Evolutionary conservation across 306 rosid genomes (phyloP).

Genomic region (Begonia fuchsioides): DNA sequence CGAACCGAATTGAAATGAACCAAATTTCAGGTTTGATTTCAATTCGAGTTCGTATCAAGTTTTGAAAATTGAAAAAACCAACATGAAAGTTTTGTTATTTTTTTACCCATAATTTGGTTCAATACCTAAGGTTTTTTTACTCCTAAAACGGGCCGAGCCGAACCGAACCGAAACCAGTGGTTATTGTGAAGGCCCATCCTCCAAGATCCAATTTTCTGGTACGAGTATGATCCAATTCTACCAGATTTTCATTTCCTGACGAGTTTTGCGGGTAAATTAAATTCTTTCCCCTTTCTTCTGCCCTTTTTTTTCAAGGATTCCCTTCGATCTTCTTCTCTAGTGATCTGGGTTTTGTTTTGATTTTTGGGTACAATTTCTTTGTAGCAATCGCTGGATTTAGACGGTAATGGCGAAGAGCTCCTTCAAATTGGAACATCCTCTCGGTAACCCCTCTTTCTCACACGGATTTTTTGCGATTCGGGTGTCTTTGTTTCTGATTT

Average conservation of each 20-base stretch:
- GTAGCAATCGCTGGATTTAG: not conserved
- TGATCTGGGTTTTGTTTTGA: not conserved
- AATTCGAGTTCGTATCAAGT: no score
- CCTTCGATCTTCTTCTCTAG: not conserved
- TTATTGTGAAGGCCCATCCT: no score
- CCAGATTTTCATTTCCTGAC: not conserved
- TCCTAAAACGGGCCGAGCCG: no score
- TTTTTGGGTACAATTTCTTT: not conserved
- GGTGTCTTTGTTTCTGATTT: not conserved
- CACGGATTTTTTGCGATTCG: not conserved
- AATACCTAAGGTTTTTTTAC: no score
- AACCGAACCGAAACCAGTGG: no score
- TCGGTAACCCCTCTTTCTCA: constrained; percentile 18
- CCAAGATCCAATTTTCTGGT: no score
- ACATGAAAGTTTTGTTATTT: no score
- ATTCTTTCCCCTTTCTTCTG: not conserved
- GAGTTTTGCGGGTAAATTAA: not conserved
- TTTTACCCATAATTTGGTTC: no score
- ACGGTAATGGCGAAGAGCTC: constrained; percentile 31
- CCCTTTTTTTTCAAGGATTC: not conserved
- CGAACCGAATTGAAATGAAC: no score
- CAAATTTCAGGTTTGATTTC: no score
- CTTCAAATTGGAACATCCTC: constrained; percentile 41
- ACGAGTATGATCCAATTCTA: not conserved
- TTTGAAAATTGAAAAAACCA: no score